Evolutionary conservation across 257 asterid species (phyloP).

Genomic region (Nicotiana attenuata): DNA sequence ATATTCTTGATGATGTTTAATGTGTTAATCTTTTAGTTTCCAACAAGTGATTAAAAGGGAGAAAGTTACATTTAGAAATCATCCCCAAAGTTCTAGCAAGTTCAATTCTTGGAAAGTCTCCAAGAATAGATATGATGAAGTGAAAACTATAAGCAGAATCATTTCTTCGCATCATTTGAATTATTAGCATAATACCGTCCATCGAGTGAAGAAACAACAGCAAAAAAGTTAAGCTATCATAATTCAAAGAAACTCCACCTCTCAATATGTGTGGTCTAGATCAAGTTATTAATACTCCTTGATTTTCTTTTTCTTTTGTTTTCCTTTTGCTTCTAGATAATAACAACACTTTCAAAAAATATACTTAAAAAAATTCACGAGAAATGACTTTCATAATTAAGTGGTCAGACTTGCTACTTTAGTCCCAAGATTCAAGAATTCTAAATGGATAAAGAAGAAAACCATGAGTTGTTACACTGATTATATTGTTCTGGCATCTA

Average conservation of each 20-base stretch:
- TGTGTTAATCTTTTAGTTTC: neutral
- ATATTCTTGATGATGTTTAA: neutral
- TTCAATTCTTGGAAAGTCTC: neutral
- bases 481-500: neutral
- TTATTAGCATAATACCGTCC: neutral
- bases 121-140: neutral
- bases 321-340: neutral
- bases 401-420: neutral
- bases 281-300: neutral
- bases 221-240: neutral
- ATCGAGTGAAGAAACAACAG: neutral
- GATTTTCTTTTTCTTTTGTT: neutral
- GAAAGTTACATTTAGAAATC: neutral
- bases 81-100: constrained; percentile 1
- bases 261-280: neutral
- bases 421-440: neutral
- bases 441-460: neutral
- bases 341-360: neutral
- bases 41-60: neutral
- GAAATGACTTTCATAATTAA: neutral
- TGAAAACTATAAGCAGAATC: neutral
- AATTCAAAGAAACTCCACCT: neutral
- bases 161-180: neutral
- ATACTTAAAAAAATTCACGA: too few species aligned
- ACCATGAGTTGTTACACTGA: neutral